A percentile compares a stretch with the other conserved stretches of the same genome.
Evolutionary conservation across 2,329 filamentous ascomycete species (phyloP).

Genomic region (Trichoderma breve): DNA sequence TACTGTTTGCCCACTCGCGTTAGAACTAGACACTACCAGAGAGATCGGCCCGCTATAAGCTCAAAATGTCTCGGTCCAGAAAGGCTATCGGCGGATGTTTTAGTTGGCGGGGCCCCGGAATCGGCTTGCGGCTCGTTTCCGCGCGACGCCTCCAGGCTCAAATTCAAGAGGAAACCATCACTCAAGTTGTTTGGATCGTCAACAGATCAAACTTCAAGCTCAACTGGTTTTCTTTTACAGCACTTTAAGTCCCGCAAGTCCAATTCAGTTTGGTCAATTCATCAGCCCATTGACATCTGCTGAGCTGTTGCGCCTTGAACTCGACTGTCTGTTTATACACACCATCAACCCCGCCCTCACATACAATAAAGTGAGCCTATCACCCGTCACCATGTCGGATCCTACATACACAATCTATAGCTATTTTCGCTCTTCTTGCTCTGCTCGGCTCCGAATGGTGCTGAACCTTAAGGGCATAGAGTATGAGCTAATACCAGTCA

Average conservation of each 20-base stretch:
- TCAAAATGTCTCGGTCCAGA: constrained; percentile 1
- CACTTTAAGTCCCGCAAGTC: background rate
- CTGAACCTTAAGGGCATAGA: constrained; percentile 53
- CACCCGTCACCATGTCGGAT: constrained; percentile 8
- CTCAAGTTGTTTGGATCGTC: background rate
- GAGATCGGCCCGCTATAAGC: background rate
- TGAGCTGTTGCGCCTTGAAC: background rate
- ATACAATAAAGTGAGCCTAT: background rate
- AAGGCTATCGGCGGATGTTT: constrained; percentile 11
- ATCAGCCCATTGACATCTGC: too few species aligned
- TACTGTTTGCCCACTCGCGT: constrained; percentile 2
- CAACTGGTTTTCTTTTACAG: accelerated
- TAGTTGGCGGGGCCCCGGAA: background rate
- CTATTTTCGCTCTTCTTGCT: constrained; percentile 63
- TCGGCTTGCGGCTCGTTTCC: constrained; percentile 5
- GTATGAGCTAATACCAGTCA: constrained; percentile 47
- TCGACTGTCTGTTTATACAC: background rate
- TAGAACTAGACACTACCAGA: background rate
- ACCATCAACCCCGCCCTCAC: background rate
- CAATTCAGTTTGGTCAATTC: background rate
- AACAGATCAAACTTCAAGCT: background rate
- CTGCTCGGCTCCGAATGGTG: constrained; percentile 59
- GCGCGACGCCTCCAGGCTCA: background rate
- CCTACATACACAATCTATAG: constrained; percentile 49
- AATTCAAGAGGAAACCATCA: background rate